Base-by-base conservation (phyloP, 1,284 basidiomycete genomes). In the Ustilago curta region DNA sequence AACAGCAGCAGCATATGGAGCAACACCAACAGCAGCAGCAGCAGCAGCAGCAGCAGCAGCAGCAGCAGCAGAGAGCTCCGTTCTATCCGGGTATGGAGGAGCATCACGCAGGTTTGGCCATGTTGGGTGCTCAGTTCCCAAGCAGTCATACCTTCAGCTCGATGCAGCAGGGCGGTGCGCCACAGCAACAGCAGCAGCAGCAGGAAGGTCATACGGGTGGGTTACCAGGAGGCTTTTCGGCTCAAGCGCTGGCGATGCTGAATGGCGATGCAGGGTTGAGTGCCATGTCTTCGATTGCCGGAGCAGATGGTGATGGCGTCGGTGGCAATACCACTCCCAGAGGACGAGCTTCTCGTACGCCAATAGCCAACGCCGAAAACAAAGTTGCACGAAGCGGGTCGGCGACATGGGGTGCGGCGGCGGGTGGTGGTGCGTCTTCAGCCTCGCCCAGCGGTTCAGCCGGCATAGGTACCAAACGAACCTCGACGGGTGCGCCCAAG, bases 81-180 rank as follows among this genome's bases (percentile, higher is more conserved):
- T 70, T 70, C 51, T 70, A 61, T 29, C 67, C 66, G 23, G 64
- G 63, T 6, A 43, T 37, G 8, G 62, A 66, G 9, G 66, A 58
- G 3, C 45, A 25, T 8, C 57, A 63, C 14, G 37, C 53, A 1
- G 63, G 66, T 0, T 44, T 76, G n/a, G 64, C 69, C 1, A 71
- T 72, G 66, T 32, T 80, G 5, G 78, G 65, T 19, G 47, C 67
- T 12, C 64, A 66, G 18, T 79, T 79, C 23, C 78, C 78, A 4
- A 77, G 74, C 71, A 74, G 68, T 23, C 78, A 80, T 53, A 75
- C 65, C 25, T 80, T 80, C 54, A 61, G 70, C 23, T 62, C 65
- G 11, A 18, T 59, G 11, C 54, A 58, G 14, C 61, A 71, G 18
- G n/a, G 45, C 27, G 45, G 16, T 6, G 31, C 23, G 29, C 31